Evolutionary conservation across 352 stramenopile species (phyloP).

Genomic region (Phytophthora sojae): DNA sequence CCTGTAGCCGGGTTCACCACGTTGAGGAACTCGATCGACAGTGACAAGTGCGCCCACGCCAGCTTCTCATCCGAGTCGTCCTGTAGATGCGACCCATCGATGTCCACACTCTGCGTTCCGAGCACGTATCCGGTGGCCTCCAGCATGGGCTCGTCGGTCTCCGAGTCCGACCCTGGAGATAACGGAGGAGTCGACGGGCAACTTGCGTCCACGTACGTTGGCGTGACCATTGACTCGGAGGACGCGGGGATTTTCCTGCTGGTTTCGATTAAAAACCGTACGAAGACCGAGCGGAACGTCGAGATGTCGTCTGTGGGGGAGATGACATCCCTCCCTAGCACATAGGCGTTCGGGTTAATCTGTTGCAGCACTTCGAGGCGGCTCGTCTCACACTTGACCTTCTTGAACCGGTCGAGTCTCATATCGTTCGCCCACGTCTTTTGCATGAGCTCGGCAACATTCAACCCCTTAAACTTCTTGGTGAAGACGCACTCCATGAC

Average conservation of each 20-base stretch:
- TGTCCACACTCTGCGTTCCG: conserved; percentile 54
- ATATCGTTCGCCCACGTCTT: conserved; percentile 55
- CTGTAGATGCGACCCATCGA: conserved; percentile 28
- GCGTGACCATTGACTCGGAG: conserved; percentile 16
- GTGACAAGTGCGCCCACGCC: conserved; percentile 52
- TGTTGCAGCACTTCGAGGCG: conserved; percentile 53
- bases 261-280: conserved; percentile 51
- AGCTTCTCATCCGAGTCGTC: conserved; percentile 30
- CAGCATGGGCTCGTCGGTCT: conserved; percentile 24
- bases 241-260: conserved; percentile 23
- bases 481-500: conserved; percentile 57
- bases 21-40: conserved; percentile 56
- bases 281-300: conserved; percentile 52
- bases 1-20: conserved; percentile 41
- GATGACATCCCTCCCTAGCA: conserved; percentile 54
- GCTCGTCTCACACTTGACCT: conserved; percentile 56
- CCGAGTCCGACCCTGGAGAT: conserved; percentile 24
- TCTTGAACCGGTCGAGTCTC: conserved; percentile 47
- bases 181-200: conserved; percentile 21
- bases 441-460: conserved; percentile 43
- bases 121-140: conserved; percentile 51
- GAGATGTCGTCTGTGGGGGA: conserved; percentile 37
- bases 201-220: conserved; percentile 32
- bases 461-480: conserved; percentile 47
- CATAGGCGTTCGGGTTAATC: conserved; percentile 46